These are phyloP conservation scores for Vararia minispora DNA, from an alignment of 768 basidiomycete genomes.

Conservation along the genomic window DNA sequence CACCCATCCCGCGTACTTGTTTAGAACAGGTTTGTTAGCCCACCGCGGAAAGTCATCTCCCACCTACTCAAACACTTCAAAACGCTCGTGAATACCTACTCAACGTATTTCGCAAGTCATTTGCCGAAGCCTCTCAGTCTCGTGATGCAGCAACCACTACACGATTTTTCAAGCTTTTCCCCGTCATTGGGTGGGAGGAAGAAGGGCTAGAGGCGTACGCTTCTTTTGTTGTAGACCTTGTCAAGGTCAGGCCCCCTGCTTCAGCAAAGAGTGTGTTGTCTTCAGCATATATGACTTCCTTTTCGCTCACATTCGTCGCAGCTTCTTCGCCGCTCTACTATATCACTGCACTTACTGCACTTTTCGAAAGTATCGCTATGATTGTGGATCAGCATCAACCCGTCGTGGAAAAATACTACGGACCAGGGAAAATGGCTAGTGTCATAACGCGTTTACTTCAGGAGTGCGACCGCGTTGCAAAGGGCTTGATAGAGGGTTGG, in stretches of 20 bases:
- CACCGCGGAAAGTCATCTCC: slow-evolving; percentile 76
- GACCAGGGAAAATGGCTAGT: slow-evolving; percentile 70
- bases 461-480: slow-evolving; percentile 81
- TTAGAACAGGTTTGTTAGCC: slow-evolving; percentile 44
- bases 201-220: slow-evolving; percentile 92
- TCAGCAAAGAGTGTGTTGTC: slow-evolving; percentile 68
- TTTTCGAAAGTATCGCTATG: slow-evolving; percentile 92
- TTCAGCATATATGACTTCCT: slow-evolving; percentile 6
- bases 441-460: slow-evolving; percentile 68
- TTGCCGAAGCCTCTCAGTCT: slow-evolving; percentile 68
- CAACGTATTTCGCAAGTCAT: slow-evolving; percentile 65
- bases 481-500: slow-evolving; percentile 71
- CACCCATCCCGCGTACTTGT: not conserved
- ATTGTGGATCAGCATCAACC: slow-evolving; percentile 97
- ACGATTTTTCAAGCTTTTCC: slow-evolving; percentile 96
- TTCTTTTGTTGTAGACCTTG: slow-evolving; percentile 84
- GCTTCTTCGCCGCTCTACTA: slow-evolving; percentile 92
- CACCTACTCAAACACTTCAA: slow-evolving; percentile 76
- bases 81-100: slow-evolving; percentile 66
- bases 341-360: slow-evolving; percentile 76
- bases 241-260: slow-evolving; percentile 64
- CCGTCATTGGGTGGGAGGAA: slow-evolving; percentile 85
- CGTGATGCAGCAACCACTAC: slow-evolving; percentile 82
- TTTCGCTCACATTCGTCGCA: slow-evolving; percentile 21
- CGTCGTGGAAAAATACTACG: slow-evolving; percentile 97